Evolutionary conservation across 805 yeast genomes (phyloP).

Genomic region (Priceomyces castillae): DNA sequence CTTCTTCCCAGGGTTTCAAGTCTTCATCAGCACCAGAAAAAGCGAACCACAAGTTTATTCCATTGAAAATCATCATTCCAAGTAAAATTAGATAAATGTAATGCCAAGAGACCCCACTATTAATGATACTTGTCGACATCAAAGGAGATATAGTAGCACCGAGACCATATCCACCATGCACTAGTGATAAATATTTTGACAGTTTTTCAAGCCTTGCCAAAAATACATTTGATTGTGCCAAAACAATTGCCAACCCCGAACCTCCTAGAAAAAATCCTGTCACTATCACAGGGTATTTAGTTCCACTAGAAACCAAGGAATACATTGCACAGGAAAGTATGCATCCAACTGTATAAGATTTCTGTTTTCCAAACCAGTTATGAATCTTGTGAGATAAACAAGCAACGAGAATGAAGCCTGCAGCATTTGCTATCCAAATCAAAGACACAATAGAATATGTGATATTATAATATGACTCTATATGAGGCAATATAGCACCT

Average conservation of each 20-base stretch:
- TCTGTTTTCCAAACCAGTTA: conserved; percentile 19
- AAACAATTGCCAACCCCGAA: conserved; percentile 47
- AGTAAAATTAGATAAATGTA: conserved; percentile 49
- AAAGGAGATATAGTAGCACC: conserved; percentile 74
- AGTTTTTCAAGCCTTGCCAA: conserved; percentile 49
- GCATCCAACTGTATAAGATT: conserved; percentile 31
- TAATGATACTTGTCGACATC: conserved; percentile 54
- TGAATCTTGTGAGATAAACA: conserved; percentile 22
- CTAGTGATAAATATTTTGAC: conserved; percentile 56
- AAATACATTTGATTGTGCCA: conserved; percentile 53
- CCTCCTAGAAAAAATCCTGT: conserved; percentile 59
- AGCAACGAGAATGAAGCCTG: conserved; percentile 26
- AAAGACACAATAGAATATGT: conserved; percentile 24
- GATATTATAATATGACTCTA: conserved; percentile 22
- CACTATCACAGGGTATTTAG: conserved; percentile 47
- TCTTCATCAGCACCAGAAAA: conserved; percentile 52
- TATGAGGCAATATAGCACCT: conserved; percentile 26
- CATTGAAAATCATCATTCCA: conserved; percentile 34
- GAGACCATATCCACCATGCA: conserved; percentile 69
- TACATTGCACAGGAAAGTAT: conserved; percentile 38
- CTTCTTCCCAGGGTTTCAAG: conserved; percentile 32
- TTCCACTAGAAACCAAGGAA: conserved; percentile 46
- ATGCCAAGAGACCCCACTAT: conserved; percentile 52
- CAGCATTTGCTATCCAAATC: conserved; percentile 28
- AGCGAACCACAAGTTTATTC: conserved; percentile 34